A percentile compares a stretch with the other conserved stretches of the same genome.
Evolutionary conservation across 139 green algal species (phyloP).

Genomic region (Chlorella sp.): DNA sequence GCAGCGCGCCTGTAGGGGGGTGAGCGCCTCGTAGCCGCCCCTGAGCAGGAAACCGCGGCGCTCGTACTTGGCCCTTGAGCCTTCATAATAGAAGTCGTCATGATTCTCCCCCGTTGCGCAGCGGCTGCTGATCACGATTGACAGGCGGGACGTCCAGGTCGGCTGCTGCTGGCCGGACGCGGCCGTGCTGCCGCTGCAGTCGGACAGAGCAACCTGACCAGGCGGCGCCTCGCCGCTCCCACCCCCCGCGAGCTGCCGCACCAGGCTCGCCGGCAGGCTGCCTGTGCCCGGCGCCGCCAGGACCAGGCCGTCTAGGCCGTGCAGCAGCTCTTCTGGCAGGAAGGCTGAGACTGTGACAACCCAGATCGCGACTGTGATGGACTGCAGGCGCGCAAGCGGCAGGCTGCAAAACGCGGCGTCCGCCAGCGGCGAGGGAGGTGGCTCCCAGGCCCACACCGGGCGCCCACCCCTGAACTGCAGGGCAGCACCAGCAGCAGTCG

Average conservation of each 20-base stretch:
- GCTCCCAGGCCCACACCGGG: too few relatives aligned
- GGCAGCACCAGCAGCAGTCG: too few relatives aligned
- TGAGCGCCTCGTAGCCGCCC: slow-evolving; percentile 18
- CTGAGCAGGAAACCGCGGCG: slow-evolving; percentile 25
- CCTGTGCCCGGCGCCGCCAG: slow-evolving; percentile 37
- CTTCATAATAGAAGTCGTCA: slow-evolving; percentile 29
- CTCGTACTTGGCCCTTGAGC: slow-evolving; percentile 29
- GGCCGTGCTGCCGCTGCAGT: too few relatives aligned
- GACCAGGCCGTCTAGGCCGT: slow-evolving; percentile 27
- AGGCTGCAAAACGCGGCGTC: not conserved
- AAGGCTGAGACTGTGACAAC: not conserved
- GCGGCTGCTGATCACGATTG: slow-evolving; percentile 25
- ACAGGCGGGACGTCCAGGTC: slow-evolving; percentile 18
- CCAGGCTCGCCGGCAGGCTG: slow-evolving; percentile 14
- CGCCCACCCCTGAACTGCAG: too few relatives aligned
- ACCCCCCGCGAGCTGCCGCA: slow-evolving; percentile 3
- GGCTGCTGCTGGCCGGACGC: slow-evolving; percentile 2
- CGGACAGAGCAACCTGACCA: too few relatives aligned
- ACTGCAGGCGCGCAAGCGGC: not conserved
- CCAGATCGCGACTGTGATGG: slow-evolving; percentile 29
- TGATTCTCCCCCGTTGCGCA: slow-evolving; percentile 23
- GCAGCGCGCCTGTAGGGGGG: slow-evolving; percentile 26
- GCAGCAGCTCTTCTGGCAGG: slow-evolving; percentile 24
- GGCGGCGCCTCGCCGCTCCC: too few relatives aligned
- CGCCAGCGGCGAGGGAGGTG: not conserved